Conservation (phyloP, 176 grass and related monocot genomes). For the Triticum timopheevii region DNA sequence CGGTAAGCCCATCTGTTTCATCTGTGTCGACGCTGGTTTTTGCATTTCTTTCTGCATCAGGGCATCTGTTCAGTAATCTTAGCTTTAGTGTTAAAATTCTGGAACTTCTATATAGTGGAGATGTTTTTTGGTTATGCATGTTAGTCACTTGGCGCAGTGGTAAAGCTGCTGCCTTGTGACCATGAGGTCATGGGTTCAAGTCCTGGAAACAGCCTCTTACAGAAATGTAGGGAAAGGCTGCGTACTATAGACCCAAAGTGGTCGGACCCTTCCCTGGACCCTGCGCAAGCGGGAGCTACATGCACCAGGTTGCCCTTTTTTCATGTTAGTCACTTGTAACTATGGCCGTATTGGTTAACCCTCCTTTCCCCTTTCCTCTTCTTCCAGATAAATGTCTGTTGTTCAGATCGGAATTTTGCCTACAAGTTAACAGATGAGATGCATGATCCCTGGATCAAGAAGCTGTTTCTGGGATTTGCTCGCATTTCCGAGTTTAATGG, state of each 20-base stretch:
- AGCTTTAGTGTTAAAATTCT: background rate
- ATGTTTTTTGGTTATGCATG: constrained; percentile 27
- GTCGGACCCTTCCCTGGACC: too few relatives aligned
- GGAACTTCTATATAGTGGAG: background rate
- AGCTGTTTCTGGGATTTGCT: constrained; percentile 93
- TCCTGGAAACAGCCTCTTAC: too few relatives aligned
- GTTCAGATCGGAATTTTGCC: constrained; percentile 81
- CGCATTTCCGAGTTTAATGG: constrained; percentile 94
- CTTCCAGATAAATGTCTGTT: constrained; percentile 71
- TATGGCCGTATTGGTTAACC: constrained; percentile 25
- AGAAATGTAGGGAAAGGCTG: too few relatives aligned
- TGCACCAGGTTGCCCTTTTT: too few relatives aligned
- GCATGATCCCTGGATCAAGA: constrained; percentile 91
- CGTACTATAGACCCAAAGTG: too few relatives aligned
- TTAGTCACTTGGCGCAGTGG: background rate
- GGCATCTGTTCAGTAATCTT: constrained; percentile 15
- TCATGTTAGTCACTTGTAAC: background rate
- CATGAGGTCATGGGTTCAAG: too few relatives aligned
- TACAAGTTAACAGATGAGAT: constrained; percentile 86
- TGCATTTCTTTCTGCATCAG: background rate
- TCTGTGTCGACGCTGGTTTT: background rate
- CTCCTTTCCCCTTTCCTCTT: background rate
- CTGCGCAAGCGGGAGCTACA: too few relatives aligned
- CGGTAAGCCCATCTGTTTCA: constrained; percentile 69
- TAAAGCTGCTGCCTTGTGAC: too few relatives aligned